phyloP scores from a whole-genome alignment of 352 stramenopile genomes.

The Pythium utonaiense region DNA sequence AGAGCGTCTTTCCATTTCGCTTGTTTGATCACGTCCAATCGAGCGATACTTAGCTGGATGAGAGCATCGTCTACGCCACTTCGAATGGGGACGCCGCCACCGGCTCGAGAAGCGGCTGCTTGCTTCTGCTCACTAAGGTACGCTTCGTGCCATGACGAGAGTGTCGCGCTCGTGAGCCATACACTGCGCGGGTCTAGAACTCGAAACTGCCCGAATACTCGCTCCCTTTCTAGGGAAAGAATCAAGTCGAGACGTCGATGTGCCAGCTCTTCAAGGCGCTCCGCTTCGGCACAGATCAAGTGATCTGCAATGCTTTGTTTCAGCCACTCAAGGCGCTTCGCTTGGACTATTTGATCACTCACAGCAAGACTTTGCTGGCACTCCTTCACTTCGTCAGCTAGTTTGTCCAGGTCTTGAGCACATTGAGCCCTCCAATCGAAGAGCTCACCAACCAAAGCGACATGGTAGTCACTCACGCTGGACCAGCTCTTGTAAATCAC shows the following conservation, averaged over 20 bases:
- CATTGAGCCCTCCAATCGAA: constrained; percentile 28
- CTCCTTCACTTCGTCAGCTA: constrained; percentile 24
- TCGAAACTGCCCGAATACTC: constrained; percentile 26
- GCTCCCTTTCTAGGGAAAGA: constrained; percentile 18
- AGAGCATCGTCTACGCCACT: constrained; percentile 26
- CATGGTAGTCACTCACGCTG: constrained; percentile 30
- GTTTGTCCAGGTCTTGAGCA: constrained; percentile 19
- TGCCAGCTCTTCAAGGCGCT: constrained; percentile 25
- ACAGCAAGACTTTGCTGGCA: constrained; percentile 11
- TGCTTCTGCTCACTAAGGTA: background rate
- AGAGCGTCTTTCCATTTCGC: constrained; percentile 26
- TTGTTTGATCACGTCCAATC: constrained; percentile 40
- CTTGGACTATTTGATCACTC: constrained; percentile 10
- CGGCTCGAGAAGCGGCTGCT: background rate
- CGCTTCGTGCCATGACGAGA: constrained; percentile 5
- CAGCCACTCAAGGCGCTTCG: constrained; percentile 24
- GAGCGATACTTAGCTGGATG: constrained; percentile 36
- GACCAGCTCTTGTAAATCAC: constrained; percentile 35
- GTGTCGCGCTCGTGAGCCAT: constrained; percentile 20
- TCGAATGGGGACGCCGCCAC: background rate
- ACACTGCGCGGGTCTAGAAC: constrained; percentile 22
- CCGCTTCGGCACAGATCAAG: constrained; percentile 18
- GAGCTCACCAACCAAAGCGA: constrained; percentile 23
- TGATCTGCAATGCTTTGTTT: constrained; percentile 28
- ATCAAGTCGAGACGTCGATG: constrained; percentile 25